Conservation (phyloP, 768 basidiomycete species). For the Pleurotus sapidus region DNA sequence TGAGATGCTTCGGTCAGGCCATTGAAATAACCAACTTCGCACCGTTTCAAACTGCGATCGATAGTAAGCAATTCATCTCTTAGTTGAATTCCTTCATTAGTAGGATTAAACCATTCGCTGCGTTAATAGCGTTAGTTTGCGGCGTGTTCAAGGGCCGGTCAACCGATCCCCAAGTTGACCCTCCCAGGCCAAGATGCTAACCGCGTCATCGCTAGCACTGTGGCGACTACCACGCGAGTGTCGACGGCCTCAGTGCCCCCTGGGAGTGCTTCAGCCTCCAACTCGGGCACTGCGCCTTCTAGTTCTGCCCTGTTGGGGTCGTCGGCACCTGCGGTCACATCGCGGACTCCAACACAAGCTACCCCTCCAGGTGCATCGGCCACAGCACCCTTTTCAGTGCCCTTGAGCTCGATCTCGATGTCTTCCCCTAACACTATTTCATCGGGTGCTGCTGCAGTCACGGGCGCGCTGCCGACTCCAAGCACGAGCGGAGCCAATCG, state of each 20-base stretch:
- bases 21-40: constrained; percentile 4
- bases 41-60: background rate
- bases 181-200: constrained; percentile 29
- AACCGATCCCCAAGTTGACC: constrained; percentile 21
- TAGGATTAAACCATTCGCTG: background rate
- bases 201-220: constrained; percentile 20
- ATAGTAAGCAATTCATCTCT: background rate
- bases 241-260: constrained; percentile 23
- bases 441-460: background rate
- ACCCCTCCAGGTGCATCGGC: background rate
- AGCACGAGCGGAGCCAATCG: background rate
- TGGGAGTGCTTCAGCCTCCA: background rate
- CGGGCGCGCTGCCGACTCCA: background rate
- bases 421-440: background rate
- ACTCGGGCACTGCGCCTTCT: background rate
- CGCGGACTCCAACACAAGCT: background rate
- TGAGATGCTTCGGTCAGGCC: background rate
- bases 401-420: background rate
- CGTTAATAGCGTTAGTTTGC: constrained; percentile 1
- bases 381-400: background rate
- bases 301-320: background rate
- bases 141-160: constrained; percentile 3
- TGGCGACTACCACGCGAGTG: constrained; percentile 21
- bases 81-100: background rate
- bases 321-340: background rate